Evolutionary conservation across 116 monocot species (phyloP), one percentile per base, ranked within the genome.

Genomic region (Thalassia testudinum): DNA sequence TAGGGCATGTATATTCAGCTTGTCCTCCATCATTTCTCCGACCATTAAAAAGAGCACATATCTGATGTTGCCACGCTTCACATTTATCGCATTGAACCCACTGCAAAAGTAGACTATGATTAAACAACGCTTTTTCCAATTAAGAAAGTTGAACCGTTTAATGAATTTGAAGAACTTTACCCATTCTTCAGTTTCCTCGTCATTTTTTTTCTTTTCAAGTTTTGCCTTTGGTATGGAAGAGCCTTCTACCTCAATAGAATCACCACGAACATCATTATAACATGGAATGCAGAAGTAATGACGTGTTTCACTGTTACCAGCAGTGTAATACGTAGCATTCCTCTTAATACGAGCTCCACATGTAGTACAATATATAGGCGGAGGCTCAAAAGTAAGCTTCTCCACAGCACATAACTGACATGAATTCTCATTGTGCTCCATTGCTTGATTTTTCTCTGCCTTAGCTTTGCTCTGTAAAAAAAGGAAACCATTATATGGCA

Each of bases 71-170:
- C 91, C 91, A 91, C 14, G 81, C 85, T 76, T 91, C 85, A 71
- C 91, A 91, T 66, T 91, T 91, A 67, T 91, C 91, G 62, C 91
- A 91, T 59, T 91, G 85, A 58, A 85, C 91, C 91, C 91, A 91
- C 91, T 91, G 62, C 37, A 75, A 52, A 51, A 42, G 11, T 5
- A 20, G 7, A 64, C 26, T n/a, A 26, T 25, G 17, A 21, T 10
- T 34, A 34, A 34, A 34, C 10, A 34, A 34, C 10, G 10, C 6
- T 5, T 37, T 10, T 54, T 54, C 12, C 5, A 53, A 7, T 2
- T 4, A 28, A 28, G 20, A 21, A 34, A 16, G 21, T 27, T 14
- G 34, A 30, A 54, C 21, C 7, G 20, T 0, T 18, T 0, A 54
- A 54, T 12, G 5, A 34, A 34, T 34, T 34, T 34, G 30, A 3